Conservation (phyloP, 345 rosid genomes). For the Geranium brycei region DNA sequence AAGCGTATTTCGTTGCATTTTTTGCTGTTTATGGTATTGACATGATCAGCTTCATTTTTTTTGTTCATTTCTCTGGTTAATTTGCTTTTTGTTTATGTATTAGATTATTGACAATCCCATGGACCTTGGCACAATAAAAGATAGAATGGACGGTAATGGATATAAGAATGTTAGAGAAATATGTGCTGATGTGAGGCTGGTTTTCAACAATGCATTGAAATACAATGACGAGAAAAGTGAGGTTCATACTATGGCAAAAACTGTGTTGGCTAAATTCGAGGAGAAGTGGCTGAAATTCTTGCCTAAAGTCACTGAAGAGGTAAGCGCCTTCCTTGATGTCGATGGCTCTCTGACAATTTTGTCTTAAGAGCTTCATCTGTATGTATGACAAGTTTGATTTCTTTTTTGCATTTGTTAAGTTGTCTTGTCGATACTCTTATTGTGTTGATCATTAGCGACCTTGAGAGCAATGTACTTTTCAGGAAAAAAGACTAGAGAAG, state of each 20-base stretch:
- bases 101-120: conserved; percentile 77
- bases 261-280: conserved; percentile 60
- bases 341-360: not conserved
- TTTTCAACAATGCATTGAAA: conserved; percentile 85
- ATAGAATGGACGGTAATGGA: conserved; percentile 55
- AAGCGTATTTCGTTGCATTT: not conserved
- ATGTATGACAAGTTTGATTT: not conserved
- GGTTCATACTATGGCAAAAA: conserved; percentile 69
- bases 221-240: conserved; percentile 64
- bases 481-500: conserved; percentile 62
- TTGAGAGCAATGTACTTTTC: not conserved
- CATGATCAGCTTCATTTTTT: not conserved
- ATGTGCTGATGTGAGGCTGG: conserved; percentile 66
- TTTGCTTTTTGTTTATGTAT: not conserved
- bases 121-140: conserved; percentile 75
- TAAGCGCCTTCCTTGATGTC: conserved; percentile 3
- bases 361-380: not conserved
- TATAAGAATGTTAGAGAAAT: conserved; percentile 73
- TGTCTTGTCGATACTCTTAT: not conserved
- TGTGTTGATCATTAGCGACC: not conserved
- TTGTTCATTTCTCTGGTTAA: not conserved
- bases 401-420: too few relatives aligned
- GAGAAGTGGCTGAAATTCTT: conserved; percentile 71
- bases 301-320: conserved; percentile 80
- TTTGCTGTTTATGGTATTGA: not conserved